Base-by-base conservation (phyloP, 192 early-diverging fungal species). In the Entomortierella parvispora region DNA sequence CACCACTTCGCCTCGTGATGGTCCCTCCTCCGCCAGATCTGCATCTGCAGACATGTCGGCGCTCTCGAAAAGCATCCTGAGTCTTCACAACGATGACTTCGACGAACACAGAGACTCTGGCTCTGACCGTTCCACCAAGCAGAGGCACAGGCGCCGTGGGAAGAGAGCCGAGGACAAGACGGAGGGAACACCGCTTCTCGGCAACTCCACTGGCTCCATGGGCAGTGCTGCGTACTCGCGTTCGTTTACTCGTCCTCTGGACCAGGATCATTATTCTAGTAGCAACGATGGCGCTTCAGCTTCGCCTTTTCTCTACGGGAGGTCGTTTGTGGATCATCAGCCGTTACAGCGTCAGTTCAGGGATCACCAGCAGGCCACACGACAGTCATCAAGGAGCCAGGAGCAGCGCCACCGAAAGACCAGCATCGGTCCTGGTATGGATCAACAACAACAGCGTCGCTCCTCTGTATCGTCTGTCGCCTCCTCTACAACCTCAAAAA, bases 261-360 rank as follows among this genome's bases (percentile, higher is more conserved):
- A 62, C 52, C 50, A 64, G 3, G 65, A 64, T 37, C 42, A 63
- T 40, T 77, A 68, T 28, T 58, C 65, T 2, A 65, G 62, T 23
- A 77, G 74, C 14, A 52, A 50, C 3, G 74, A 77, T 1, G 74
- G 61, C 7, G 62, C 56, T 28, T 49, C 74, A 15, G 62, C 56
- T 28, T 49, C 74, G 9, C 58, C 74, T 12, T 32, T 68, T 7
- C 52, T 77, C 15, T 77, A 68, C 26, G 61, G 40, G 3, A 61
- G 40, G 32, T 77, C 74, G 25, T 77, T 77, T 56, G 56, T 77
- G 5, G 74, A 77, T 37, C 66, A 77, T 64, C 74, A 77, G 49
- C 65, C 53, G 10, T 22, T 77, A n/a, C 74, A 77, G 23, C 65
- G 74, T 3, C 65, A 77, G 40, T 62, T 52, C 23, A 58, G 62